Percentiles rank a stretch among this genome's conserved stretches.
phyloP scores from a whole-genome alignment of 2,329 filamentous ascomycete species.

The Grosmannia clavigera region DNA sequence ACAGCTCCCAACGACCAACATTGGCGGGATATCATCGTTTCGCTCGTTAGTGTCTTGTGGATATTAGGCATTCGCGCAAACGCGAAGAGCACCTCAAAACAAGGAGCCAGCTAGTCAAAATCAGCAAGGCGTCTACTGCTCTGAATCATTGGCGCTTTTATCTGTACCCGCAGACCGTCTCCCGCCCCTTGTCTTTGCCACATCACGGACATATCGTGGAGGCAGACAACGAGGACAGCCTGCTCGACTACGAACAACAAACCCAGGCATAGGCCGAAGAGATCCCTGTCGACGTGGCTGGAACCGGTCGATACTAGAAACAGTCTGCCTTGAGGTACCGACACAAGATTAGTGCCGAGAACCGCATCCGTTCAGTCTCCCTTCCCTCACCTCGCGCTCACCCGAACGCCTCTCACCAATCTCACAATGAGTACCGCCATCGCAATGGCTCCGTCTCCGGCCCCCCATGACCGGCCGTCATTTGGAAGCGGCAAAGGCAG shows the following conservation, averaged over 20 bases:
- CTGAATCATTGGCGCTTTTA: neutral
- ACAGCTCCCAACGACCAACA: neutral
- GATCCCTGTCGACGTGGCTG: neutral
- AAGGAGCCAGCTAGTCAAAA: neutral
- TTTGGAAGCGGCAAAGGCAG: constrained; percentile 23
- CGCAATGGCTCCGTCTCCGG: constrained; percentile 56
- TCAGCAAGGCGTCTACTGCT: neutral
- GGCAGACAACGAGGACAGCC: neutral
- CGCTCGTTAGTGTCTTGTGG: neutral
- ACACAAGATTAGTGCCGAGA: neutral
- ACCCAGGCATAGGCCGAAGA: neutral
- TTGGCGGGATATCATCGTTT: neutral
- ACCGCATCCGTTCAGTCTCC: neutral
- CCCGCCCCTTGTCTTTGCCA: constrained; percentile 1
- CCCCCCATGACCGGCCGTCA: constrained; percentile 51
- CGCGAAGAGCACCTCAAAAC: neutral
- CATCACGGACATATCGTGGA: neutral
- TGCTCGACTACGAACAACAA: neutral
- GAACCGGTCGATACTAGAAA: neutral
- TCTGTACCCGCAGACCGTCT: constrained; percentile 5
- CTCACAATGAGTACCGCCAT: constrained; percentile 50
- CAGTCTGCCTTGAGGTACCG: neutral
- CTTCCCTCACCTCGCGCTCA: neutral
- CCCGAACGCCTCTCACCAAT: neutral
- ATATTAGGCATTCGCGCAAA: neutral